A percentile compares a stretch with the other conserved stretches of the same genome.
Conservation (phyloP, 192 early-diverging fungal species). For the Coemansia nantahalensis region DNA sequence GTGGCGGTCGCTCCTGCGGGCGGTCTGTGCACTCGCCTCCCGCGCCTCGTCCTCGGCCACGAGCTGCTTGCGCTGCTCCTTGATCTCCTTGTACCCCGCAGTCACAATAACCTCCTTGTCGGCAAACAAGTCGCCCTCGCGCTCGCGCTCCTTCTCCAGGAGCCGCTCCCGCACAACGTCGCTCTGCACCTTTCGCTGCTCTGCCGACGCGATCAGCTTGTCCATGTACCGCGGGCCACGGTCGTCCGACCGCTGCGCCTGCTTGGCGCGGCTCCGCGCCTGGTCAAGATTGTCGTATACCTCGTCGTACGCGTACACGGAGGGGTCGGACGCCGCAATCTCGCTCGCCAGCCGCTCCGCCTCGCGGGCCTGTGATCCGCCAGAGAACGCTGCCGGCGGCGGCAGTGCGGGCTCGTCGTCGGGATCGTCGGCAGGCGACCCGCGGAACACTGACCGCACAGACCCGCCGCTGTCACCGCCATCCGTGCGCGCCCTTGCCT, state of each 20-base stretch:
- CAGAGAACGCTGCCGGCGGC: background rate
- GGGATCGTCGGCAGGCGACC: background rate
- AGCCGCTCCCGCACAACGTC: constrained; percentile 35
- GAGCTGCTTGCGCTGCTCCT: constrained; percentile 28
- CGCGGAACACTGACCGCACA: constrained; percentile 20
- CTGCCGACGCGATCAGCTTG: constrained; percentile 34
- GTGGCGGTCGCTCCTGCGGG: background rate
- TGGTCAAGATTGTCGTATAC: constrained; percentile 26
- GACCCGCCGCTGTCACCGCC: too few species aligned
- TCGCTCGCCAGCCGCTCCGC: constrained; percentile 20
- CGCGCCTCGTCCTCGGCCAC: background rate
- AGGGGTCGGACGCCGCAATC: constrained; percentile 18
- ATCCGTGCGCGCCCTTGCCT: background rate
- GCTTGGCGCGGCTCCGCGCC: constrained; percentile 12
- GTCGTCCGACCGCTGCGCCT: constrained; percentile 12
- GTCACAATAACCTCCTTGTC: constrained; percentile 50
- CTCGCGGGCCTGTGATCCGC: constrained; percentile 12
- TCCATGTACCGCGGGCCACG: constrained; percentile 45
- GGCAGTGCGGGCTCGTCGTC: background rate
- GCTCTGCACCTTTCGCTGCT: constrained; percentile 38
- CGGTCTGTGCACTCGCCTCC: background rate
- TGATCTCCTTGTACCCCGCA: constrained; percentile 32
- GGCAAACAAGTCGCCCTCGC: constrained; percentile 33
- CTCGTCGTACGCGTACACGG: constrained; percentile 44
- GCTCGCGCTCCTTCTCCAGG: constrained; percentile 34